Evolutionary conservation across 257 asterid species (phyloP).

Genomic region (Solanum bukasovii): DNA sequence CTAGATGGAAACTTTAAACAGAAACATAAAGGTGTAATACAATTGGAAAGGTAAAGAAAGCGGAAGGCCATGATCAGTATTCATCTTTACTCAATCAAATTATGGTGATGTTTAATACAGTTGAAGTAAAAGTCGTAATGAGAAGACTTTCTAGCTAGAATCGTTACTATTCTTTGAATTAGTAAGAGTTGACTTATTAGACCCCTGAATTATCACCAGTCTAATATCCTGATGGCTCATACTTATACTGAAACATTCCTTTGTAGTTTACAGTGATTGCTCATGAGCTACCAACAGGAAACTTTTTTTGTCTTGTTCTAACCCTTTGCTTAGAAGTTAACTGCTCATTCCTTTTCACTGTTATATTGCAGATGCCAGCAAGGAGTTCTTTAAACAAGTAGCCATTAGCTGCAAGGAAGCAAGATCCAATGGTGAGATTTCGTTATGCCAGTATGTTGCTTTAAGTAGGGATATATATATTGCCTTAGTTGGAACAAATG

Average conservation of each 20-base stretch:
- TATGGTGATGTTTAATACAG: neutral
- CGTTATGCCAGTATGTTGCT: neutral
- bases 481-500: neutral
- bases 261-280: neutral
- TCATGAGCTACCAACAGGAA: neutral
- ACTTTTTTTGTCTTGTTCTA: neutral
- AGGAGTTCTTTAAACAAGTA: conserved; percentile 22
- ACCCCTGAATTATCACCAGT: neutral
- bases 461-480: neutral
- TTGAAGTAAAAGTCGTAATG: neutral
- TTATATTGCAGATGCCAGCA: conserved; percentile 28
- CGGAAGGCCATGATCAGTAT: neutral
- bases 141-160: neutral
- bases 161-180: neutral
- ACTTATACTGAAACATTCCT: neutral
- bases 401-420: conserved; percentile 17
- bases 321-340: neutral
- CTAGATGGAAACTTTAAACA: neutral
- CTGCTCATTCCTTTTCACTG: neutral
- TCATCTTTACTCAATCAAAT: neutral
- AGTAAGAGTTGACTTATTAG: neutral
- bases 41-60: neutral
- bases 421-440: conserved; percentile 27
- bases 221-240: neutral
- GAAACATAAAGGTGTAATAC: neutral